These are phyloP conservation scores for Ustilago hordei DNA, from an alignment of 1,284 basidiomycete species.

Conservation along the genomic window DNA sequence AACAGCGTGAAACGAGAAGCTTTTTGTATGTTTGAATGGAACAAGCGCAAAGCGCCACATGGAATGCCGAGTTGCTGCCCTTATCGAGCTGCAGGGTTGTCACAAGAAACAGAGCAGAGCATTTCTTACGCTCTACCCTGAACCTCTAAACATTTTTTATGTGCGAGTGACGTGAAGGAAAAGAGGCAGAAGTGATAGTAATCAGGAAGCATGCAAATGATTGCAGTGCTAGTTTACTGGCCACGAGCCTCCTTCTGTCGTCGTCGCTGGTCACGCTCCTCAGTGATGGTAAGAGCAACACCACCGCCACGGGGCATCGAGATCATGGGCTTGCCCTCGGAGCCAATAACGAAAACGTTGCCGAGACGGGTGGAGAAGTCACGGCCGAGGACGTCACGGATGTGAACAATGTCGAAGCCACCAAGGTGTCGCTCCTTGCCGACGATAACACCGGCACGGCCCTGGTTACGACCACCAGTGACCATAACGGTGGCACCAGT, in stretches of 20 bases:
- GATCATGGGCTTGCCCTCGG: constrained; percentile 94
- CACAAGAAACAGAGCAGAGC: constrained; percentile 13
- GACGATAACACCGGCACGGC: constrained; percentile 93
- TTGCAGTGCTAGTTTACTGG: constrained; percentile 34
- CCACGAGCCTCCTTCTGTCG: constrained; percentile 63
- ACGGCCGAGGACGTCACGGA: constrained; percentile 93
- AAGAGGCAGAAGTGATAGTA: constrained; percentile 14
- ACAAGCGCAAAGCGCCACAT: constrained; percentile 19
- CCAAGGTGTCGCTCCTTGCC: constrained; percentile 97
- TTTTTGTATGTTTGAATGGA: constrained; percentile 14
- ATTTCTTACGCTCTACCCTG: background rate
- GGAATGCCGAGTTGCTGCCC: constrained; percentile 11
- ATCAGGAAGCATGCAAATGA: constrained; percentile 15
- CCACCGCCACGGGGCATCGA: constrained; percentile 99
- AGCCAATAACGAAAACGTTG: constrained; percentile 98
- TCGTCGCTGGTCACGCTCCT: constrained; percentile 70
- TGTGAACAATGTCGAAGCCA: constrained; percentile 88
- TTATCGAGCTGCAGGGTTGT: constrained; percentile 16
- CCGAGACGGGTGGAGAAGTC: constrained; percentile 80
- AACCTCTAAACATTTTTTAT: constrained; percentile 21
- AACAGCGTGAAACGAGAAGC: constrained; percentile 7
- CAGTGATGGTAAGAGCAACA: constrained; percentile 79
- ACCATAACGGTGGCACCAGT: constrained; percentile 97
- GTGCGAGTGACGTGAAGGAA: background rate
- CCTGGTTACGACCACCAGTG: constrained; percentile 99